Percentiles rank a stretch among this genome's conserved stretches.
Conservation (phyloP, 306 rosid species). For the Malus orientalis region DNA sequence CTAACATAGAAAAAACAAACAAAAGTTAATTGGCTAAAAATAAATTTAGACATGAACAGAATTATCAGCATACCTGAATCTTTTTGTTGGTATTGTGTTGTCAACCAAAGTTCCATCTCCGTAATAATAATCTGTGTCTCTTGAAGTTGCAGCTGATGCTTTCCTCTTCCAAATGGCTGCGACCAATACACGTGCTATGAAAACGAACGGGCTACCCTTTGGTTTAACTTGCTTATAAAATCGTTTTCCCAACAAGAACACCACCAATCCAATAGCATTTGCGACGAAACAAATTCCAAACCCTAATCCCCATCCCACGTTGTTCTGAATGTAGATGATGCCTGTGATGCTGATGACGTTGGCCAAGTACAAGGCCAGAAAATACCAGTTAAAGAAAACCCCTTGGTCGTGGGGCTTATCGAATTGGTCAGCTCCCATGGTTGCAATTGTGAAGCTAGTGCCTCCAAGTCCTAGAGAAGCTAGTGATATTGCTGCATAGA, state of each 20-base stretch:
- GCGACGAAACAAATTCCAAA: conserved; percentile 17
- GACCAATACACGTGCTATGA: conserved; percentile 29
- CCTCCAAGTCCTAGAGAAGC: conserved; percentile 32
- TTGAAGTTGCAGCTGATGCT: not conserved
- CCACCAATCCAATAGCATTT: not conserved
- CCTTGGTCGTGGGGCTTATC: conserved; percentile 11
- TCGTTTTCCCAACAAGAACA: conserved; percentile 23
- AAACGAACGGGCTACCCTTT: conserved; percentile 30
- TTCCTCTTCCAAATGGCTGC: conserved; percentile 26
- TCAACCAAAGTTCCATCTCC: not conserved
- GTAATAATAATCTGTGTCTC: conserved; percentile 7
- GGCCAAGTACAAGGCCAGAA: conserved; percentile 20
- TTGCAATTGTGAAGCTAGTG: conserved; percentile 33
- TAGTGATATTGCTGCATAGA: conserved; percentile 18
- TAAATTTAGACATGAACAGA: not conserved
- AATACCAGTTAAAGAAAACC: conserved; percentile 35
- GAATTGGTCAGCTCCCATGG: conserved; percentile 36
- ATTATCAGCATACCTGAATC: conserved; percentile 11
- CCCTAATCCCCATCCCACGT: conserved; percentile 38
- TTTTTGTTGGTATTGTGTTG: conserved; percentile 1
- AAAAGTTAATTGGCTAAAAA: not conserved
- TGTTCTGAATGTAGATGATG: conserved; percentile 30
- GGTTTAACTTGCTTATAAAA: conserved; percentile 26
- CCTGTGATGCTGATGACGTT: conserved; percentile 15
- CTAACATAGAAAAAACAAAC: not conserved